These are phyloP conservation scores for Pseudozyma flocculosa DNA, from an alignment of 1,284 basidiomycete species.

Conservation along the genomic window DNA sequence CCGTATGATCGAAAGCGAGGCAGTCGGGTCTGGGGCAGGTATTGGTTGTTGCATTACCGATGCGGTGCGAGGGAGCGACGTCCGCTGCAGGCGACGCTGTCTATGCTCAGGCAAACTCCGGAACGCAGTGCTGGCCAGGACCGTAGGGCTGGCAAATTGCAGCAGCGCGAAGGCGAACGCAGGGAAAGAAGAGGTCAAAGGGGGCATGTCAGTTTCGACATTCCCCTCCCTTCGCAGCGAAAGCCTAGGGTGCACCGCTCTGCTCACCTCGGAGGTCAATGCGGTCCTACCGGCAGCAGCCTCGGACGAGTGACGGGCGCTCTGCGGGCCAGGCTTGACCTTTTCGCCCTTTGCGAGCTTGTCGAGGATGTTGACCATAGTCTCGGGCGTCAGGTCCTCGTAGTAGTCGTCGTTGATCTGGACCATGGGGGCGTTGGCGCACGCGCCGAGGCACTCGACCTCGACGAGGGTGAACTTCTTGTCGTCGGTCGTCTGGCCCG, in stretches of 20 bases:
- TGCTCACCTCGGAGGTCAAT: conserved; percentile 73
- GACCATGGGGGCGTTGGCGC: conserved; percentile 99
- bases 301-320: conserved; percentile 79
- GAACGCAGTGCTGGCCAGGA: conserved; percentile 81
- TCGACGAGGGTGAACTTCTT: conserved; percentile 97
- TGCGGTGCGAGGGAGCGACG: too few relatives aligned
- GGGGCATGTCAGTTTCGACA: too few relatives aligned
- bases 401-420: conserved; percentile 96
- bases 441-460: conserved; percentile 95
- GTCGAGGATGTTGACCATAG: conserved; percentile 83
- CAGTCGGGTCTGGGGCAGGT: too few relatives aligned
- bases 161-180: too few relatives aligned
- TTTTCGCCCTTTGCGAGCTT: conserved; percentile 81
- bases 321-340: conserved; percentile 89
- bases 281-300: conserved; percentile 75
- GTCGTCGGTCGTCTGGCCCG: conserved; percentile 88
- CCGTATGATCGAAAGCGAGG: too few relatives aligned
- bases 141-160: conserved; percentile 75
- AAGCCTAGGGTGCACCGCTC: too few relatives aligned
- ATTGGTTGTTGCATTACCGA: too few relatives aligned
- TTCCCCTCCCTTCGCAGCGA: too few relatives aligned
- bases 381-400: conserved; percentile 92
- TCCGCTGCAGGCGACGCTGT: too few relatives aligned
- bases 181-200: too few relatives aligned
- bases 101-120: conserved; percentile 69